These are phyloP conservation scores for Rhododendron simsii DNA, from an alignment of 148 eudicot genomes.

Conservation along the genomic window DNA sequence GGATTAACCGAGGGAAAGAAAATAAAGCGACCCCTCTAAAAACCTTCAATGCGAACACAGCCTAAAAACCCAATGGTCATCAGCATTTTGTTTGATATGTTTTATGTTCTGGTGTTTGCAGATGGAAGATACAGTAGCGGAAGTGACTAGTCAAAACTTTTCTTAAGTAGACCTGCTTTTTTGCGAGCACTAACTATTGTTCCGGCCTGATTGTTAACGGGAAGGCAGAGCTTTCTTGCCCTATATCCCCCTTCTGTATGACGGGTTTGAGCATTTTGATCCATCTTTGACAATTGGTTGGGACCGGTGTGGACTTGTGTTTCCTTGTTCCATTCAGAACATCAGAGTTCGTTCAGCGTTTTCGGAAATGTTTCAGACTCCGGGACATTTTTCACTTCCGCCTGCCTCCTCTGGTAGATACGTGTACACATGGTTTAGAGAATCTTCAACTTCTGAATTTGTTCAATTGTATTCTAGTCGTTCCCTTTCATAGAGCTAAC, in stretches of 20 bases:
- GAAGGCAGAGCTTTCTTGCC: slow-evolving; percentile 16
- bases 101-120: slow-evolving; percentile 28
- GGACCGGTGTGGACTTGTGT: neutral
- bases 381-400: neutral
- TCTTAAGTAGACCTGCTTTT: neutral
- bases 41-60: neutral
- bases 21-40: neutral
- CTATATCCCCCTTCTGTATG: neutral
- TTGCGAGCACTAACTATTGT: slow-evolving; percentile 14
- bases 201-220: slow-evolving; percentile 19
- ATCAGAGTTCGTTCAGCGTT: slow-evolving; percentile 15
- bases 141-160: slow-evolving; percentile 53
- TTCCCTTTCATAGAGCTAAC: slow-evolving; percentile 17
- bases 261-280: slow-evolving; percentile 22
- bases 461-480: slow-evolving; percentile 5
- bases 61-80: neutral
- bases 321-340: slow-evolving; percentile 13
- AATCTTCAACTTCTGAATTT: slow-evolving; percentile 6
- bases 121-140: slow-evolving; percentile 69
- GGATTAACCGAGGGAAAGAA: neutral
- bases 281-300: slow-evolving; percentile 9
- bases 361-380: slow-evolving; percentile 18
- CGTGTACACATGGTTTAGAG: slow-evolving; percentile 1
- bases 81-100: slow-evolving; percentile 1
- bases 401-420: slow-evolving; percentile 11